Base-by-base conservation (phyloP, 2,329 filamentous ascomycete genomes). In the Graphiopsis chlorocephala region DNA sequence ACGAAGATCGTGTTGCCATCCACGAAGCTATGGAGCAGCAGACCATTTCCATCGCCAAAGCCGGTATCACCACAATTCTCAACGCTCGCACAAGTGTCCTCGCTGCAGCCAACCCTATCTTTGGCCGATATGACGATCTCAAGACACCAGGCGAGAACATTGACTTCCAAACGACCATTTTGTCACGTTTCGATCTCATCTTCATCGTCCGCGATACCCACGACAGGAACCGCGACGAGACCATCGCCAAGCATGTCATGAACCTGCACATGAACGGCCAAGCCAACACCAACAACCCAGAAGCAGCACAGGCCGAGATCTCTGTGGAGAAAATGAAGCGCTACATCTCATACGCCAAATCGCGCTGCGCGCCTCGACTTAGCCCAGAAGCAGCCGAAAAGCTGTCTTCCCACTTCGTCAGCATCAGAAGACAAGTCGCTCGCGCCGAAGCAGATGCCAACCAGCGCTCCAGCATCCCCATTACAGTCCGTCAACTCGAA, bases 1-100 rank as follows among this genome's bases (percentile, higher is more conserved):
- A 99, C 75, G 95, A 99, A 78, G 95, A 99, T 73, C 87, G 95
- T 71, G 95, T 98, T 7, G 95, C 95, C 1, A 99, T 99, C 70
- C 95, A 99, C 83, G 95, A 99, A 85, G 95, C 95, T 65, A 99
- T 99, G 95, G 95, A 99, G 77, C 95, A 99, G 80, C 95, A 99
- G 78, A 99, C 95, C 0, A 99, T 99, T 67, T 98, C 95, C 12
- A 98, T 99, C 72, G 95, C 95, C 68, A 98, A 99, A 80, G 95
- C 95, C 0, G 95, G 95, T 72, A 99, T 99, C 75, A 99, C 95
- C 0, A 99, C 95, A 0, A 98, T 99, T 68, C 86, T 99, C 61
- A 99, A 99, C 74, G 93, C 95, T 14, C 84, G 95, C 73, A 99
- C 95, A 1, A 97, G 93, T 0, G 95, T 99, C 1, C 83, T 99